Base-by-base conservation (phyloP, 176 grass and related monocot genomes). In the Bromus sterilis region DNA sequence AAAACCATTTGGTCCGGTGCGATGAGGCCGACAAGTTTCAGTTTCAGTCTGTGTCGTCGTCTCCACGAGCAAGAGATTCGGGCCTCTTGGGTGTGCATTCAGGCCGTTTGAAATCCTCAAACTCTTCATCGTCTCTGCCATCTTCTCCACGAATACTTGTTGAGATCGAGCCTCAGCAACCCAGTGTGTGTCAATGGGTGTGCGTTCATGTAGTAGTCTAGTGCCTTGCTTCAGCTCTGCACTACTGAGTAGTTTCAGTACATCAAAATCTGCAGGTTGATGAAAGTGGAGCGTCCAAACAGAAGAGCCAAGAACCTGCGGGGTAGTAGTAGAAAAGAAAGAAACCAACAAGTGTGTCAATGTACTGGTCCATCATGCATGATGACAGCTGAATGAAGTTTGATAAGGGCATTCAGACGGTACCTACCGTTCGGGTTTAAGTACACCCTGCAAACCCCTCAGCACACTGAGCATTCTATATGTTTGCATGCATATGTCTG, bases 81-180 rank as follows among this genome's bases (percentile, higher is more conserved):
- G n/a, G n/a, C n/a, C n/a, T n/a, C n/a, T n/a, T n/a, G n/a, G n/a
- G n/a, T n/a, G n/a, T n/a, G n/a, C n/a, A n/a, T n/a, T n/a, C n/a
- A n/a, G n/a, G n/a, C n/a, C n/a, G n/a, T n/a, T n/a, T n/a, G 25
- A 28, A 32, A 21, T 74, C 4, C 10, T 56, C 46, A n/a, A 57
- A 4, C 73, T 76, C 33, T 18, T 57, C 55, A 26, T 15, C 31
- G 81, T 80, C 26, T 78, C 82, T 29, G 85, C 48, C 9, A 7
- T 82, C 39, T 71, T 74, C 88, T 78, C 59, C 85, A 24, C 72
- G 37, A 66, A 9, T 66, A 39, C 21, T 86, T n/a, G n/a, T n/a
- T n/a, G n/a, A n/a, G n/a, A n/a, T n/a, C n/a, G n/a, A n/a, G n/a
- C n/a, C n/a, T n/a, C n/a, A n/a, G n/a, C n/a, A n/a, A n/a, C n/a